phyloP scores from a whole-genome alignment of 805 yeast species.

The Ogataea polymorpha region DNA sequence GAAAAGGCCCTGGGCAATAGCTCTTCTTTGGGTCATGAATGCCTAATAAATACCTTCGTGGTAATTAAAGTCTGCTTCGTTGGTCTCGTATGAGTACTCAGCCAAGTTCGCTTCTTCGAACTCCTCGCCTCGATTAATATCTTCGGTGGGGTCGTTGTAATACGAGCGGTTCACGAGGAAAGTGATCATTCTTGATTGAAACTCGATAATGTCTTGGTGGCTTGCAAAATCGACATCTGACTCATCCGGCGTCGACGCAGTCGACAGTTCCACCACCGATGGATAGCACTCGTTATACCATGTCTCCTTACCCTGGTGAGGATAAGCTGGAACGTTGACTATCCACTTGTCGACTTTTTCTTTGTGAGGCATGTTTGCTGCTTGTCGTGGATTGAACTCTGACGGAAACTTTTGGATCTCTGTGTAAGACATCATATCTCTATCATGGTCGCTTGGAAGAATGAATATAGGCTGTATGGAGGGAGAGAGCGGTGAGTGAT shows the following conservation, averaged over 20 bases:
- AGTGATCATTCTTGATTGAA: constrained; percentile 52
- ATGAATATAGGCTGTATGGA: constrained; percentile 17
- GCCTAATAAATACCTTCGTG: constrained; percentile 18
- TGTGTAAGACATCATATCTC: constrained; percentile 9
- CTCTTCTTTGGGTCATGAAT: neutral
- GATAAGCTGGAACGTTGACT: constrained; percentile 48
- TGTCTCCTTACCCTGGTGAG: constrained; percentile 19
- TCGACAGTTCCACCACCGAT: constrained; percentile 37
- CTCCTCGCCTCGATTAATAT: constrained; percentile 21
- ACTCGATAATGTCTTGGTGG: constrained; percentile 46
- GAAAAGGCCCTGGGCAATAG: constrained; percentile 3
- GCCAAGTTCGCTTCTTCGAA: constrained; percentile 16
- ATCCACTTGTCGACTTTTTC: constrained; percentile 73
- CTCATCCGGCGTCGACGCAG: constrained; percentile 23
- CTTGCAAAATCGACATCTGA: constrained; percentile 34
- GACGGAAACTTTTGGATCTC: constrained; percentile 37
- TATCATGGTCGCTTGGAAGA: constrained; percentile 15
- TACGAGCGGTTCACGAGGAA: constrained; percentile 41
- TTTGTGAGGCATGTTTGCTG: constrained; percentile 57
- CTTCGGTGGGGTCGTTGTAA: constrained; percentile 26
- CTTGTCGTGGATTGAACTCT: constrained; percentile 58
- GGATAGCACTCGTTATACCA: constrained; percentile 51
- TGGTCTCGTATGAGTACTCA: constrained; percentile 19
- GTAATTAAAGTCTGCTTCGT: constrained; percentile 18
- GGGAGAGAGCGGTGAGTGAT: constrained; percentile 13